A percentile compares a stretch with the other conserved stretches of the same genome.
Conservation (phyloP, 441 rosid genomes). For the Metrosideros polymorpha region DNA sequence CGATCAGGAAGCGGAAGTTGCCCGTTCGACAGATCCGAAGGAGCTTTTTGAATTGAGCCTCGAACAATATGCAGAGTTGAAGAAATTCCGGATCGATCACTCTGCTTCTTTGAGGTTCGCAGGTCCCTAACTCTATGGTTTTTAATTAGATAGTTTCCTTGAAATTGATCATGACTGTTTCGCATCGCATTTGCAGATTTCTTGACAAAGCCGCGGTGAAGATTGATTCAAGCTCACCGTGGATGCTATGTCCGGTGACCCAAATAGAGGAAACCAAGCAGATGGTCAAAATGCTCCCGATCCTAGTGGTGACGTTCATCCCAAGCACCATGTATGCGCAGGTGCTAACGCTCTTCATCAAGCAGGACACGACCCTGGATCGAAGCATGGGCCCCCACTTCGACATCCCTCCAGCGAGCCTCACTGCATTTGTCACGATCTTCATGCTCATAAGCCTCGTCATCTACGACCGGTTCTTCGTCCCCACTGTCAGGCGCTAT, state of each 20-base stretch:
- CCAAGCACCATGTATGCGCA: slow-evolving; percentile 23
- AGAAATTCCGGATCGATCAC: slow-evolving; percentile 17
- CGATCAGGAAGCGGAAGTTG: slow-evolving; percentile 15
- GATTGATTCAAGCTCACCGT: slow-evolving; percentile 7
- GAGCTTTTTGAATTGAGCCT: slow-evolving; percentile 21
- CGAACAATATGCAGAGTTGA: slow-evolving; percentile 16
- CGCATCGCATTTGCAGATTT: slow-evolving; percentile 7
- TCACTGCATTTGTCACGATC: slow-evolving; percentile 23
- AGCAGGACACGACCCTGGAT: slow-evolving; percentile 28
- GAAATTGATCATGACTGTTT: background rate
- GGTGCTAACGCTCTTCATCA: slow-evolving; percentile 20
- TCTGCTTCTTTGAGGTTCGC: slow-evolving; percentile 20
- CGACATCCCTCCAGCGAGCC: slow-evolving; percentile 26
- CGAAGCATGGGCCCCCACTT: slow-evolving; percentile 28
- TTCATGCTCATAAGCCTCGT: slow-evolving; percentile 24
- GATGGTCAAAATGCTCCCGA: slow-evolving; percentile 30
- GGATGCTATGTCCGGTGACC: slow-evolving; percentile 27
- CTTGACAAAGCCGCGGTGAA: slow-evolving; percentile 36
- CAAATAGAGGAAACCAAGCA: slow-evolving; percentile 35
- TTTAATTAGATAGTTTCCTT: background rate
- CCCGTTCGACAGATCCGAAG: slow-evolving; percentile 12
- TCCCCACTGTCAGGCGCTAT: slow-evolving; percentile 13
- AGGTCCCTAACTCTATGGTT: background rate
- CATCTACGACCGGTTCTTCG: slow-evolving; percentile 17
- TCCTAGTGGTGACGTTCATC: slow-evolving; percentile 16